Percentiles rank a stretch among this genome's conserved stretches.
Evolutionary conservation across 1,284 basidiomycete species (phyloP).

Genomic region (Anthracocystis panici-leucophaei): DNA sequence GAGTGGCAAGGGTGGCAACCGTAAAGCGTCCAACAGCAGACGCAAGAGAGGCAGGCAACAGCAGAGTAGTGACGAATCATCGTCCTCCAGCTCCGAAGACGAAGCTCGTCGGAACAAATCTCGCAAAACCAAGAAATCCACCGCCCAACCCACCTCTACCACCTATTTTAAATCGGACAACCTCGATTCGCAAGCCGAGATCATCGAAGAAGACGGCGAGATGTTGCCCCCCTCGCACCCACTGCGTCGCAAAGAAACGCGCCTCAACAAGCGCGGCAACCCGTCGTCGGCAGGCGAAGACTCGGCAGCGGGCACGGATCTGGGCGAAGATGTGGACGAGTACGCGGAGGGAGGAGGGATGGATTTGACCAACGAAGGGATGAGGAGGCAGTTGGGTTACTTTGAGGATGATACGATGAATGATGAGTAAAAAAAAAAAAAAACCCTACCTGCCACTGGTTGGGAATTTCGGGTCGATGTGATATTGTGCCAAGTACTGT

Average conservation of each 20-base stretch:
- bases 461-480: not conserved
- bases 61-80: constrained; percentile 37
- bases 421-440: constrained; percentile 30
- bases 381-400: constrained; percentile 42
- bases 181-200: constrained; percentile 33
- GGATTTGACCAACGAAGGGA: constrained; percentile 18
- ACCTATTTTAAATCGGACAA: constrained; percentile 40
- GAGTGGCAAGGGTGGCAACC: constrained; percentile 14
- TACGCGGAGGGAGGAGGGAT: constrained; percentile 30
- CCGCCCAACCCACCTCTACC: constrained; percentile 12
- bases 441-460: too few relatives aligned
- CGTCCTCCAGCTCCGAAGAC: constrained; percentile 30
- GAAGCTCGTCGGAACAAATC: constrained; percentile 4
- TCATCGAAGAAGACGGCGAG: constrained; percentile 45
- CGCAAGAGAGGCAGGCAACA: constrained; percentile 32
- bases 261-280: constrained; percentile 32
- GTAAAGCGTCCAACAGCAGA: constrained; percentile 12
- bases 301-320: constrained; percentile 35
- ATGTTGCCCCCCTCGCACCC: constrained; percentile 45
- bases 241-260: constrained; percentile 34
- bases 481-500: too few relatives aligned
- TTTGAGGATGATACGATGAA: constrained; percentile 30
- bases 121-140: constrained; percentile 15
- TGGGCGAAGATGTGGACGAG: constrained; percentile 45
- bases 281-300: constrained; percentile 35